Conservation (phyloP, 306 rosid species). For the Malus fusca region DNA sequence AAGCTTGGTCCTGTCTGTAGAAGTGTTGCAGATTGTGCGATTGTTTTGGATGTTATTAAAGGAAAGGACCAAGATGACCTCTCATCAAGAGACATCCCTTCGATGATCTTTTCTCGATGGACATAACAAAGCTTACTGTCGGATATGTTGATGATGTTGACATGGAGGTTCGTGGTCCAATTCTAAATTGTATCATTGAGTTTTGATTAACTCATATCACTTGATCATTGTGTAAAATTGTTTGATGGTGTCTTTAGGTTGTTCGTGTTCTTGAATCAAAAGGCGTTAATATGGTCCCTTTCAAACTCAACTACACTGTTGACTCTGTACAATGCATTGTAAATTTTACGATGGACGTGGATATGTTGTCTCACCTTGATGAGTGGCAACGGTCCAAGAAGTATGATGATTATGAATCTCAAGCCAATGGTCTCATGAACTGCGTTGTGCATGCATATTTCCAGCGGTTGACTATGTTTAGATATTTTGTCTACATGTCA, state of each 20-base stretch:
- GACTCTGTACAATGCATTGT: conserved; percentile 64
- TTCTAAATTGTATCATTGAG: background rate
- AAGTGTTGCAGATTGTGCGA: conserved; percentile 59
- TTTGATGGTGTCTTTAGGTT: conserved; percentile 31
- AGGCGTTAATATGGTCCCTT: background rate
- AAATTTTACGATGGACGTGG: conserved; percentile 76
- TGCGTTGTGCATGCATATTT: conserved; percentile 46
- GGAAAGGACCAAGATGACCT: conserved; percentile 65
- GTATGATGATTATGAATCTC: conserved; percentile 64
- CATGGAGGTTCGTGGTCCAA: conserved; percentile 47
- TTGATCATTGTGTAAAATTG: background rate
- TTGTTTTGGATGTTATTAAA: conserved; percentile 51
- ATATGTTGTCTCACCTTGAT: conserved; percentile 75
- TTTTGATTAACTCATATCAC: background rate
- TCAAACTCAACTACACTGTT: conserved; percentile 54
- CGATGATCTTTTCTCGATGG: conserved; percentile 55
- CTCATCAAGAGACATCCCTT: conserved; percentile 52
- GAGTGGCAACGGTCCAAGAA: conserved; percentile 63
- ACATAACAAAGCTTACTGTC: conserved; percentile 53
- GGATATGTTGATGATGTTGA: conserved; percentile 75
- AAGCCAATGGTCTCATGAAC: conserved; percentile 71
- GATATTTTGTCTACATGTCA: conserved; percentile 19
- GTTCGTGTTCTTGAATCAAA: conserved; percentile 53
- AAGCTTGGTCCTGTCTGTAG: conserved; percentile 80
- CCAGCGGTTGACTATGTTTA: conserved; percentile 67